These are phyloP conservation scores for Microsporum ferrugineum DNA, from an alignment of 2,329 filamentous ascomycete genomes.

Conservation along the genomic window DNA sequence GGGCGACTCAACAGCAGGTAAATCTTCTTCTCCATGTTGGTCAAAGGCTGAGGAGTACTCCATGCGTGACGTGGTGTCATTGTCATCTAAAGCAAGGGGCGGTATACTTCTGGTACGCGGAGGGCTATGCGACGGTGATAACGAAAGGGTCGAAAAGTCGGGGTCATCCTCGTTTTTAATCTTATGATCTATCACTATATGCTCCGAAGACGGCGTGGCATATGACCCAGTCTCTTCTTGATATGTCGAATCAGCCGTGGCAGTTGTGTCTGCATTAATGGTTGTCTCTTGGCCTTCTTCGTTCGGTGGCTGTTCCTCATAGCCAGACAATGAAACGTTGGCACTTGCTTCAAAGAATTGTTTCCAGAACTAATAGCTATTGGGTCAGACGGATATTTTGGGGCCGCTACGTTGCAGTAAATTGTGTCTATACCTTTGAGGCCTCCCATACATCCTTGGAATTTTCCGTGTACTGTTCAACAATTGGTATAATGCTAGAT, in stretches of 20 bases:
- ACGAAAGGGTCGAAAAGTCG: conserved; percentile 33
- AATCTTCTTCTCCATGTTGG: conserved; percentile 44
- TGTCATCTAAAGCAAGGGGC: conserved; percentile 13
- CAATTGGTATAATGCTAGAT: conserved; percentile 78
- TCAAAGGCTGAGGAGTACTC: conserved; percentile 69
- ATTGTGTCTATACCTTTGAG: conserved; percentile 56
- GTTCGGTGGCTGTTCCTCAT: conserved; percentile 61
- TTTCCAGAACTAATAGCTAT: conserved; percentile 73
- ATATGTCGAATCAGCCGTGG: conserved; percentile 36
- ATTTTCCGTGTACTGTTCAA: conserved; percentile 90
- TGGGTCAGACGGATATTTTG: not conserved
- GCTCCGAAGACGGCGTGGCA: conserved; percentile 30
- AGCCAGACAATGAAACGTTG: conserved; percentile 90
- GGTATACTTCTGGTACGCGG: conserved; percentile 27
- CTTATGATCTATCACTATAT: conserved; percentile 15
- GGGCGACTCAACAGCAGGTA: conserved; percentile 27
- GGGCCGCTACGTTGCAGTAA: not conserved
- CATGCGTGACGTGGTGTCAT: conserved; percentile 18
- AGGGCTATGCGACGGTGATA: conserved; percentile 38
- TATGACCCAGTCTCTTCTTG: conserved; percentile 32
- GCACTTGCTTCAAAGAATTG: conserved; percentile 98
- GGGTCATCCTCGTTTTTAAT: conserved; percentile 34
- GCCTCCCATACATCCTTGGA: conserved; percentile 93
- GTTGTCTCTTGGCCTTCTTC: conserved; percentile 46
- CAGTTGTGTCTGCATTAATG: conserved; percentile 47